Evolutionary conservation across 2,329 filamentous ascomycete species (phyloP).

Genomic region (Exophiala dermatitidis): DNA sequence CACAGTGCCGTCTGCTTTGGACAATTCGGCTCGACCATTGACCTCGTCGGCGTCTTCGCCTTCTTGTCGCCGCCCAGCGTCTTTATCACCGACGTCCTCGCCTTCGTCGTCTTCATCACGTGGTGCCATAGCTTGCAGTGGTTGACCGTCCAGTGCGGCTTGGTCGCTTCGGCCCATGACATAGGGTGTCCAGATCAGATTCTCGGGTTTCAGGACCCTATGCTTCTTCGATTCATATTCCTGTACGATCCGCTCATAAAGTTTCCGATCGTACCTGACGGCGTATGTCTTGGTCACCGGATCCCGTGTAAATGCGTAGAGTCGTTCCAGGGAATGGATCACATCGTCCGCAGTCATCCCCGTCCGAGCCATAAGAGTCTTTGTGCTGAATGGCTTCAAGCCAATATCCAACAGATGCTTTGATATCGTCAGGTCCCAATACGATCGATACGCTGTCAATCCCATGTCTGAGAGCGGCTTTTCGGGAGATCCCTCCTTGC

Average conservation of each 20-base stretch:
- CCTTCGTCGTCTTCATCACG: conserved; percentile 61
- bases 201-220: conserved; percentile 70
- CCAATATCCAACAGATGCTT: conserved; percentile 64
- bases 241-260: conserved; percentile 77
- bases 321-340: conserved; percentile 81
- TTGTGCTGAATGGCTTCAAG: conserved; percentile 51
- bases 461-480: conserved; percentile 98
- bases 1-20: conserved; percentile 21
- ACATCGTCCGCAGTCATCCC: conserved; percentile 96
- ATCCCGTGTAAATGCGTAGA: conserved; percentile 83
- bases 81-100: conserved; percentile 20
- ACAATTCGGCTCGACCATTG: conserved; percentile 14
- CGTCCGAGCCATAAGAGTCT: conserved; percentile 54
- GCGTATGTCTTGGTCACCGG: conserved; percentile 83
- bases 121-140: conserved; percentile 78
- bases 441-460: conserved; percentile 91
- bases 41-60: conserved; percentile 29
- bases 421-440: conserved; percentile 87
- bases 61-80: conserved; percentile 39
- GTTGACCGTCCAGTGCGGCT: conserved; percentile 74
- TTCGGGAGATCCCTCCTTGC: conserved; percentile 90
- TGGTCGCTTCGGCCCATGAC: conserved; percentile 85
- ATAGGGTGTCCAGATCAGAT: conserved; percentile 90
- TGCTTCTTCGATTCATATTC: conserved; percentile 88
- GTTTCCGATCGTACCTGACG: conserved; percentile 75